These are phyloP conservation scores for Stentor roeselii DNA, from an alignment of 73 alveolate genomes.

Conservation along the genomic window DNA sequence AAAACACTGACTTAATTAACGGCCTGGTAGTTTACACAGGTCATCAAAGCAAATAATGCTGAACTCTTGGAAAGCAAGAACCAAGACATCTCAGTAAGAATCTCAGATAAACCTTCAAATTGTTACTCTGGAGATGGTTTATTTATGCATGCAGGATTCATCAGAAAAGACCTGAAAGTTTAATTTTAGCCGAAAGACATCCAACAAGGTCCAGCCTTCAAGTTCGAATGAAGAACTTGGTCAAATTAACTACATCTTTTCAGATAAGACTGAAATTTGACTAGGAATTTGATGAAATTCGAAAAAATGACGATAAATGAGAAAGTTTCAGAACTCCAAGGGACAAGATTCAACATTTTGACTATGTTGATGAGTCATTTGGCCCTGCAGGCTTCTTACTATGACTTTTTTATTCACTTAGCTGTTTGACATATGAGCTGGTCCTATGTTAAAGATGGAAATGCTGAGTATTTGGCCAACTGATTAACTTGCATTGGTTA, in stretches of 20 bases:
- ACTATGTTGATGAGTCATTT: background rate
- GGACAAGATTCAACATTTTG: slow-evolving; percentile 12
- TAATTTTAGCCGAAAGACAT: slow-evolving; percentile 39
- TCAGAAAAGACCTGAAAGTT: slow-evolving; percentile 63
- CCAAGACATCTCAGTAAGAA: slow-evolving; percentile 70
- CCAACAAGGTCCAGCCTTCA: slow-evolving; percentile 66
- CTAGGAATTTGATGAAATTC: slow-evolving; percentile 81
- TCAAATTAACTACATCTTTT: slow-evolving; percentile 68
- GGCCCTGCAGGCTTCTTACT: slow-evolving; percentile 4
- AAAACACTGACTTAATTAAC: slow-evolving; percentile 91
- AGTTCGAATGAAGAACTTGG: slow-evolving; percentile 87
- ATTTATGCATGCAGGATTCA: slow-evolving; percentile 74
- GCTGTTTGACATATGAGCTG: slow-evolving; percentile 69
- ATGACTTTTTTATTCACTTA: slow-evolving; percentile 39
- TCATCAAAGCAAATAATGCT: slow-evolving; percentile 69
- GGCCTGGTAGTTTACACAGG: slow-evolving; percentile 88
- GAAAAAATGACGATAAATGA: slow-evolving; percentile 26
- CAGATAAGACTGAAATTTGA: slow-evolving; percentile 94
- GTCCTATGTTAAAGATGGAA: slow-evolving; percentile 50
- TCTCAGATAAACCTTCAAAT: slow-evolving; percentile 44
- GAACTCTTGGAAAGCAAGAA: slow-evolving; percentile 62
- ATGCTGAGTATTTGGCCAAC: slow-evolving; percentile 78
- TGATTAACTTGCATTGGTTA: slow-evolving; percentile 86
- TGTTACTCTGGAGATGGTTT: slow-evolving; percentile 84
- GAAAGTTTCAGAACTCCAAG: slow-evolving; percentile 12